Percentiles rank a stretch among this genome's conserved stretches.
phyloP scores from a whole-genome alignment of 2,329 filamentous ascomycete species.

The Fusarium subglutinans region DNA sequence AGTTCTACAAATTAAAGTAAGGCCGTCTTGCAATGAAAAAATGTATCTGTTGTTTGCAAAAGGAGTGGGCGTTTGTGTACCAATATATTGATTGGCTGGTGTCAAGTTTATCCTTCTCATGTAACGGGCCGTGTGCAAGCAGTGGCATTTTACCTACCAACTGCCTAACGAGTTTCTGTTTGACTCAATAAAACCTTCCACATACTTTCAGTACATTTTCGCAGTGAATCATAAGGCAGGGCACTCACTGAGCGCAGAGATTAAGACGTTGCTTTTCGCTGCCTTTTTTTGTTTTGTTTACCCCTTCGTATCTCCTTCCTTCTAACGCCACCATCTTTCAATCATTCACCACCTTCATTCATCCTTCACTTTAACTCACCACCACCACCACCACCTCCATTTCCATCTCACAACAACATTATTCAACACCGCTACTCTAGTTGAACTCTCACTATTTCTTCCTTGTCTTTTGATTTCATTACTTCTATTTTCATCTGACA shows the following conservation, averaged over 20 bases:
- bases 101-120: not conserved
- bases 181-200: not conserved
- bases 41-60: not conserved
- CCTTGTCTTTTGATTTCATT: not conserved
- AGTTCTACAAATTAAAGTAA: constrained; percentile 53
- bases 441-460: not conserved
- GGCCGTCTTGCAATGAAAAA: constrained; percentile 27
- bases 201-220: not conserved
- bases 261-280: not conserved
- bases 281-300: not conserved
- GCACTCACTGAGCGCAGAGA: not conserved
- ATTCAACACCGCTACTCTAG: not conserved
- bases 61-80: not conserved
- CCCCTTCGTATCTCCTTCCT: not conserved
- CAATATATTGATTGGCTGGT: constrained; percentile 1
- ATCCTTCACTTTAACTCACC: not conserved
- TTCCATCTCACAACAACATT: not conserved
- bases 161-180: not conserved
- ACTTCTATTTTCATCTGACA: not conserved
- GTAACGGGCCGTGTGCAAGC: not conserved
- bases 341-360: not conserved
- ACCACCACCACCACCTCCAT: not conserved
- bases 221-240: constrained; percentile 10
- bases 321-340: not conserved
- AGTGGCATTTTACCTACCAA: not conserved